phyloP scores from a whole-genome alignment of 108 stramenopile species.

The Cyclotella atomus region DNA sequence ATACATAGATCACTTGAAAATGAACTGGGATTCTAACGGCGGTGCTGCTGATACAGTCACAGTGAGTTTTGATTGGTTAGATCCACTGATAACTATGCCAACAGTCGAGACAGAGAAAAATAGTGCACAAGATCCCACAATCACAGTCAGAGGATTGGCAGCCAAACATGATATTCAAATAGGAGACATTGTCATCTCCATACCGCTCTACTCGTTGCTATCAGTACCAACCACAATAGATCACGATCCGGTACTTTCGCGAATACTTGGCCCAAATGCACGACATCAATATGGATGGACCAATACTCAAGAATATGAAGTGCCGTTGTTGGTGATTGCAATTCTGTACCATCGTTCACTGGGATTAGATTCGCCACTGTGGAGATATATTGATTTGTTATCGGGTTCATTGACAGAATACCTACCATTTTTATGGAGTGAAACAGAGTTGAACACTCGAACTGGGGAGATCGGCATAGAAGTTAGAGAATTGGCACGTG shows the following conservation, averaged over 20 bases:
- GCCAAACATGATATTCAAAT: constrained; percentile 60
- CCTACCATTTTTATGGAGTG: constrained; percentile 76
- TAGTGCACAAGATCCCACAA: constrained; percentile 25
- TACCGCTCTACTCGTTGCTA: constrained; percentile 71
- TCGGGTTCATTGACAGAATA: constrained; percentile 47
- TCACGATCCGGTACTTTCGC: constrained; percentile 67
- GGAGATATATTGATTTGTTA: constrained; percentile 65
- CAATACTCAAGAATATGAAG: constrained; percentile 58
- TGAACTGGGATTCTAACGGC: constrained; percentile 52
- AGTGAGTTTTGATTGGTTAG: constrained; percentile 44
- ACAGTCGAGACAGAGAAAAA: neutral
- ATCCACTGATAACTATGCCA: constrained; percentile 11
- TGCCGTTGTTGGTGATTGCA: constrained; percentile 73
- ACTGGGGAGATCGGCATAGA: constrained; percentile 40
- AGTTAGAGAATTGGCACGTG: constrained; percentile 57
- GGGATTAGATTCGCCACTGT: constrained; percentile 54
- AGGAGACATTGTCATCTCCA: constrained; percentile 74
- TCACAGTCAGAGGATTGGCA: constrained; percentile 72
- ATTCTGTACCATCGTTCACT: constrained; percentile 72
- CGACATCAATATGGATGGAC: constrained; percentile 70
- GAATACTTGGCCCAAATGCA: constrained; percentile 62
- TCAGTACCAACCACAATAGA: constrained; percentile 78
- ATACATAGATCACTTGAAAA: constrained; percentile 65
- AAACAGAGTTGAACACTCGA: constrained; percentile 38
- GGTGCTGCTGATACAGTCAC: constrained; percentile 29